A percentile compares a stretch with the other conserved stretches of the same genome.
These are phyloP conservation scores for Penicillium sp. DNA, from an alignment of 2,329 filamentous ascomycete genomes.

Conservation along the genomic window DNA sequence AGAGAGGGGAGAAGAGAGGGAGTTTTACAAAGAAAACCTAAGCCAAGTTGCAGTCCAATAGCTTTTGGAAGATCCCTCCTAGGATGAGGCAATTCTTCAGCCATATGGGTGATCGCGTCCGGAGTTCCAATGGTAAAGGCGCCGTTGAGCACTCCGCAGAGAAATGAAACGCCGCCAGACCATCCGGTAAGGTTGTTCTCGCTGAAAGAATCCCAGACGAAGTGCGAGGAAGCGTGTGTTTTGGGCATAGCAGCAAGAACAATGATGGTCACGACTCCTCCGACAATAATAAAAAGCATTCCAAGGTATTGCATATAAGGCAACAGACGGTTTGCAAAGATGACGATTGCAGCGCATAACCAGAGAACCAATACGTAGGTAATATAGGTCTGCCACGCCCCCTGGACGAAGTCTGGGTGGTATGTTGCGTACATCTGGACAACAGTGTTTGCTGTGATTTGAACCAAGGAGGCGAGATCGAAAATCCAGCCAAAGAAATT, in stretches of 20 bases:
- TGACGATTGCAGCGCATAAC: slow-evolving; percentile 41
- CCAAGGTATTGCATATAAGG: slow-evolving; percentile 44
- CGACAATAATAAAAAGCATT: slow-evolving; percentile 46
- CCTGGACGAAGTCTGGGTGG: slow-evolving; percentile 37
- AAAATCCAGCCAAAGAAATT: slow-evolving; percentile 30
- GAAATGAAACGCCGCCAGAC: slow-evolving; percentile 48
- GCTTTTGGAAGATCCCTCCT: slow-evolving; percentile 23
- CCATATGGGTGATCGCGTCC: slow-evolving; percentile 49
- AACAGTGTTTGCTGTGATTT: slow-evolving; percentile 4
- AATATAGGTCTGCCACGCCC: slow-evolving; percentile 49
- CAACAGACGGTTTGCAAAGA: slow-evolving; percentile 46
- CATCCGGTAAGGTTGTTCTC: slow-evolving; percentile 54
- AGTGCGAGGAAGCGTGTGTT: slow-evolving; percentile 45
- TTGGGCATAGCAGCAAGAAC: slow-evolving; percentile 46
- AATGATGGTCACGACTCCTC: slow-evolving; percentile 46
- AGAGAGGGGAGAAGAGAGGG: slow-evolving; percentile 48
- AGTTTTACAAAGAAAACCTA: slow-evolving; percentile 32
- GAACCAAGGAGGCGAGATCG: slow-evolving; percentile 3
- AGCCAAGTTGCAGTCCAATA: slow-evolving; percentile 36
- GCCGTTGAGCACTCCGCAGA: slow-evolving; percentile 49
- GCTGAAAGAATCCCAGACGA: slow-evolving; percentile 51
- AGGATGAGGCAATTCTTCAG: slow-evolving; percentile 47
- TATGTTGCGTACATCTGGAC: slow-evolving; percentile 30
- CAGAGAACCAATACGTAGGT: slow-evolving; percentile 37
- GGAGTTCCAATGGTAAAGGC: slow-evolving; percentile 47